Percentiles rank a stretch among this genome's conserved stretches.
Conservation (phyloP, 2,329 filamentous ascomycete species). For the Hymenoscyphus salicellus region DNA sequence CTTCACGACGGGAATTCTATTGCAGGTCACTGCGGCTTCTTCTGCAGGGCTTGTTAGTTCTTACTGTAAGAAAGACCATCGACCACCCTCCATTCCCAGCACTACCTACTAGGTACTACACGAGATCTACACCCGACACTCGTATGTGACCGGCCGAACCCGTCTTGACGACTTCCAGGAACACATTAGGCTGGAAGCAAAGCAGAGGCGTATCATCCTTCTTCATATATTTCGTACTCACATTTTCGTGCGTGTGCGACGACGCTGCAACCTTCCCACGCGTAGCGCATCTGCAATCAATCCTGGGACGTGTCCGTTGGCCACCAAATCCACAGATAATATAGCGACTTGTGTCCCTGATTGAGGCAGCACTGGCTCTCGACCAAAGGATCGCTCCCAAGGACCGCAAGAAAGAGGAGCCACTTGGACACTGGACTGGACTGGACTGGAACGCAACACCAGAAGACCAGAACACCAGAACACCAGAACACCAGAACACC, state of each 20-base stretch:
- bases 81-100: background rate
- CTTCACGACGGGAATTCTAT: background rate
- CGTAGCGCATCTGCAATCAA: background rate
- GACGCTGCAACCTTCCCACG: constrained; percentile 2
- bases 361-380: background rate
- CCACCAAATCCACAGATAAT: background rate
- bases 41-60: background rate
- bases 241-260: background rate
- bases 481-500: no score
- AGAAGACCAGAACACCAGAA: no score
- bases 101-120: background rate
- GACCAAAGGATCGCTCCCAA: background rate
- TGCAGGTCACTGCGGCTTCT: background rate
- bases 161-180: background rate
- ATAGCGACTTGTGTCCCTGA: constrained; percentile 1
- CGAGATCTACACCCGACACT: constrained; percentile 3
- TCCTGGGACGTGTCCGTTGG: constrained; percentile 1
- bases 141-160: constrained; percentile 2
- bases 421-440: no score
- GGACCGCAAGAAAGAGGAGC: background rate
- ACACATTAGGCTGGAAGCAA: constrained; percentile 3
- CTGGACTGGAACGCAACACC: no score
- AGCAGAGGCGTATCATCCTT: background rate
- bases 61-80: background rate
- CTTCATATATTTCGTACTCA: background rate